These are phyloP conservation scores for Toxoplasma gondii DNA, from an alignment of 169 alveolate species.

Conservation along the genomic window DNA sequence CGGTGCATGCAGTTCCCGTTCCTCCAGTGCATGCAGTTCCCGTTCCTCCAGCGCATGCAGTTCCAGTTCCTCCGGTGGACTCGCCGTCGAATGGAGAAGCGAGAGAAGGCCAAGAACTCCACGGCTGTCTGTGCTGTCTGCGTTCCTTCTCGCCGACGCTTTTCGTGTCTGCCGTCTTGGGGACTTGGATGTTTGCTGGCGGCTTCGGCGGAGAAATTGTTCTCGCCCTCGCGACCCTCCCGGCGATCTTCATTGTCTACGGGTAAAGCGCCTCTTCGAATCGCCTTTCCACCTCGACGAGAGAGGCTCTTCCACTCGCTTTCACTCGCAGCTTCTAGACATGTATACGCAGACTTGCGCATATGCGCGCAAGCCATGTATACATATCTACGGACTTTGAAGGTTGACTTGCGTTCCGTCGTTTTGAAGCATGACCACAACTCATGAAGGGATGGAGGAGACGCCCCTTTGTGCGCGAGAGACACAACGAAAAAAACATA, in stretches of 20 bases:
- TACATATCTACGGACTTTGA: too few species aligned
- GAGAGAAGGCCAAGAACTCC: background rate
- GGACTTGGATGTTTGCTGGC: background rate
- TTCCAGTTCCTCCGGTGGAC: too few species aligned
- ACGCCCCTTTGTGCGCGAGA: too few species aligned
- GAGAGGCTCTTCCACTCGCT: too few species aligned
- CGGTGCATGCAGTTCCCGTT: background rate
- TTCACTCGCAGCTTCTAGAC: too few species aligned
- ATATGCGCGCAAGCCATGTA: background rate
- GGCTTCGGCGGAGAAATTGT: slow-evolving; percentile 14
- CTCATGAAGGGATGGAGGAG: too few species aligned
- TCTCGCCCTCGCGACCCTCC: background rate
- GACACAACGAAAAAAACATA: too few species aligned
- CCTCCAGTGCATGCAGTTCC: too few species aligned
- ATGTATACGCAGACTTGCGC: background rate
- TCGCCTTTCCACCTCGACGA: background rate
- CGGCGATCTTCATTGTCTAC: background rate
- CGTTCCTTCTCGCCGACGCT: background rate
- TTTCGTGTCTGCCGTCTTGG: background rate
- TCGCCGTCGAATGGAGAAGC: background rate
- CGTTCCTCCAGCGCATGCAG: too few species aligned
- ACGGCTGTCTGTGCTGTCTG: background rate
- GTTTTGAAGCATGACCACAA: too few species aligned
- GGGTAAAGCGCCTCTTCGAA: background rate
- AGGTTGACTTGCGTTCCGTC: too few species aligned